A percentile compares a stretch with the other conserved stretches of the same genome.
These are phyloP conservation scores for Entomortierella lignicola DNA, from an alignment of 192 early-diverging fungal genomes.

Conservation along the genomic window DNA sequence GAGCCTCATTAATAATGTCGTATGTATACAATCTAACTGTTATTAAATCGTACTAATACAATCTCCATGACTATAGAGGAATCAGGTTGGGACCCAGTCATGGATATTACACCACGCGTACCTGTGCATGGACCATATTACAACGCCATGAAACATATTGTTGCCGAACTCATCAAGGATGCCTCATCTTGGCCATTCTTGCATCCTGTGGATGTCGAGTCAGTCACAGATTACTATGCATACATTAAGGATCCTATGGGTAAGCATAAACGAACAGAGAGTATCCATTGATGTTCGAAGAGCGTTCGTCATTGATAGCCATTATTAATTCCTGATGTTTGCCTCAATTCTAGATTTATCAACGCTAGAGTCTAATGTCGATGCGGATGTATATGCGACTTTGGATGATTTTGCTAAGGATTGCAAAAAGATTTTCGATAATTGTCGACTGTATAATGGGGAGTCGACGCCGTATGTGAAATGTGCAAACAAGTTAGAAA, in stretches of 20 bases:
- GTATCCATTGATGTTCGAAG: neutral
- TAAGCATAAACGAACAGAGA: constrained; percentile 23
- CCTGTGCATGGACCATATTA: constrained; percentile 66
- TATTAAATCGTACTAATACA: neutral
- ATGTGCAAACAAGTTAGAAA: constrained; percentile 80
- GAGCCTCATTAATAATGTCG: constrained; percentile 9
- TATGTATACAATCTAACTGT: neutral
- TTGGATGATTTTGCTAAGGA: constrained; percentile 87
- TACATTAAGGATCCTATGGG: constrained; percentile 99
- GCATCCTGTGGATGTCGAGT: constrained; percentile 86
- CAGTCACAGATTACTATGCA: constrained; percentile 94
- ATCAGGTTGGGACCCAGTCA: constrained; percentile 94
- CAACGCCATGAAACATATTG: constrained; percentile 78
- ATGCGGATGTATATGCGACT: constrained; percentile 85
- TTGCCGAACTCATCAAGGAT: constrained; percentile 82
- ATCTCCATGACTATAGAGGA: constrained; percentile 61
- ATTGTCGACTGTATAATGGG: constrained; percentile 93
- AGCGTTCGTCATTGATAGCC: neutral
- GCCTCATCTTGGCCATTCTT: constrained; percentile 92
- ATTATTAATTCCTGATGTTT: neutral
- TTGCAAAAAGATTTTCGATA: constrained; percentile 92
- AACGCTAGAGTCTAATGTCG: constrained; percentile 86
- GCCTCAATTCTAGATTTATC: constrained; percentile 66
- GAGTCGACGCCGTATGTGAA: constrained; percentile 86
- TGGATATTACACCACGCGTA: constrained; percentile 70